Conservation (phyloP, 1,284 basidiomycete species). For the Wolfiporia cocos region DNA sequence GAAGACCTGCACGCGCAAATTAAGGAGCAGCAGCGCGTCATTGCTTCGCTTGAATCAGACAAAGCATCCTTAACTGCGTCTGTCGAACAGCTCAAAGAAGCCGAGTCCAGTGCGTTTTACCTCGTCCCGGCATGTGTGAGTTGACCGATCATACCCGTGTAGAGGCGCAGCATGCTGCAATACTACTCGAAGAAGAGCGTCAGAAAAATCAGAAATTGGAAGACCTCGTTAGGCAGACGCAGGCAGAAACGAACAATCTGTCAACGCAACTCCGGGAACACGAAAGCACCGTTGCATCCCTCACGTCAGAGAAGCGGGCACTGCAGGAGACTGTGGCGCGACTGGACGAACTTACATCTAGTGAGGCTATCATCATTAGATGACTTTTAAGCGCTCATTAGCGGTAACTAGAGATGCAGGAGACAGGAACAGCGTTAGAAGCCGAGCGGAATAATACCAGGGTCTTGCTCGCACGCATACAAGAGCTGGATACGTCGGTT, state of each 20-base stretch:
- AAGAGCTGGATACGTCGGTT: slow-evolving; percentile 16
- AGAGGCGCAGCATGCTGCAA: not conserved
- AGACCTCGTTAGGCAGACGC: slow-evolving; percentile 9
- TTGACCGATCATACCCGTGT: too few relatives aligned
- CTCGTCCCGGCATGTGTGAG: not conserved
- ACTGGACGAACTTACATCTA: slow-evolving; percentile 9
- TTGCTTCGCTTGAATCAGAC: slow-evolving; percentile 63
- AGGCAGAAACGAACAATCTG: slow-evolving; percentile 6
- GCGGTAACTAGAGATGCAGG: slow-evolving; percentile 12
- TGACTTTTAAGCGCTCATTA: not conserved
- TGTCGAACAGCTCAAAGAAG: slow-evolving; percentile 31
- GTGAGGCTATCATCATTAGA: slow-evolving; percentile 6
- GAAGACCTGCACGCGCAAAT: slow-evolving; percentile 29
- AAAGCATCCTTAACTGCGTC: slow-evolving; percentile 54
- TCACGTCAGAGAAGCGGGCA: slow-evolving; percentile 10
- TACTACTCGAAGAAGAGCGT: slow-evolving; percentile 19
- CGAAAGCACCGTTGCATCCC: not conserved
- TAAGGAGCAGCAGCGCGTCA: slow-evolving; percentile 57
- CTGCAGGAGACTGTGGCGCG: slow-evolving; percentile 10
- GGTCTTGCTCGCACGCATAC: slow-evolving; percentile 16
- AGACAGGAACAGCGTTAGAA: slow-evolving; percentile 13
- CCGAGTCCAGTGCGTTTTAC: slow-evolving; percentile 41
- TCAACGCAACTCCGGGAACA: not conserved
- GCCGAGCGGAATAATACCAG: slow-evolving; percentile 16
- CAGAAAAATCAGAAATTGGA: slow-evolving; percentile 12